Base-by-base conservation (phyloP, 2,329 filamentous ascomycete species). In the Emmonsiellopsis sp. region DNA sequence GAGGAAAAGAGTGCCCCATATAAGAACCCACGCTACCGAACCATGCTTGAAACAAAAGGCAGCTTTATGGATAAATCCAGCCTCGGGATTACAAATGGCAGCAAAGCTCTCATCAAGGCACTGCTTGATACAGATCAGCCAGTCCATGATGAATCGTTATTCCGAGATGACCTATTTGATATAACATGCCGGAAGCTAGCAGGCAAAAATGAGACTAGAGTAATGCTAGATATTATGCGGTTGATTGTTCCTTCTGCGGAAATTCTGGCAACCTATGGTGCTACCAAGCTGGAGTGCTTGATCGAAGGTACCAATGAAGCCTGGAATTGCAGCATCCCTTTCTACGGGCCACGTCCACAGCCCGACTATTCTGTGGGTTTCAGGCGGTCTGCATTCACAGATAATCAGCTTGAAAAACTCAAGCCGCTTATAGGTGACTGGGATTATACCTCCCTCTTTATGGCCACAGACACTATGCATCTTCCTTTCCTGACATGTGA, bases 1-100 rank as follows among this genome's bases (percentile, higher is more conserved):
- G 70, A 70, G 51, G 65, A 63, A 60, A 75, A 72, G 62, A 72
- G 64, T 58, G 59, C 65, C 2, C 63, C 57, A 11, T 74, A 74
- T 51, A 48, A 59, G 55, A 59, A 70, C 58, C 53, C 61, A 46
- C 63, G 63, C n/a, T 77, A 76, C 57, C 49, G 59, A 56, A 63
- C 52, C n/a, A 46, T 72, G 1, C 73, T 76, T 52, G 60, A 57
- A 26, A 69, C 64, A 13, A 73, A 72, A 54, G 70, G 72, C 31
- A 71, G 65, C 58, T 74, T 67, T 53, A 74, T 77, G 67, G 51
- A 45, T 13, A 62, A 69, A 50, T 71, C 63, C 1, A 50, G 43
- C 3, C 35, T 54, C 62, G 70, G 59, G 9, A 62, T 74, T 32
- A 61, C 60, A 5, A 51, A 66, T 13, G 50, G 32, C 42, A 74